Evolutionary conservation across 2,329 filamentous ascomycete species (phyloP).

Genomic region (Arthrobotrys sphaeroides): DNA sequence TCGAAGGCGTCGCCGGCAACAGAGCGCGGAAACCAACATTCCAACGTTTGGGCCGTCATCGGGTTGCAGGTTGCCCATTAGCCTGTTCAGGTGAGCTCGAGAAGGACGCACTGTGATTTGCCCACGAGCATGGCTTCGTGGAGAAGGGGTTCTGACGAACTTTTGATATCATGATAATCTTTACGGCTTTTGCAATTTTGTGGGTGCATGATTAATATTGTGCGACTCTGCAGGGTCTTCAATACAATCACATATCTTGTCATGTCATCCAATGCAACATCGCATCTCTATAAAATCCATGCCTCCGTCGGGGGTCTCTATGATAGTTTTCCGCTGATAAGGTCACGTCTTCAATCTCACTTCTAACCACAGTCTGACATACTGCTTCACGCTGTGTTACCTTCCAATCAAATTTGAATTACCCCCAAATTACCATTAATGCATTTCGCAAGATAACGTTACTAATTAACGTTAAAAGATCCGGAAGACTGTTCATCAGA

Average conservation of each 20-base stretch:
- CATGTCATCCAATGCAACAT: not conserved
- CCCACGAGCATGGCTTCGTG: not conserved
- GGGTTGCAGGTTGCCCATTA: not conserved
- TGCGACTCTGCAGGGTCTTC: too few relatives aligned
- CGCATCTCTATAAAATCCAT: not conserved
- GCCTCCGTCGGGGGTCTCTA: not conserved
- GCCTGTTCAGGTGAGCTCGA: not conserved
- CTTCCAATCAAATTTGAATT: not conserved
- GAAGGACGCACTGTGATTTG: not conserved
- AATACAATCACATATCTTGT: too few relatives aligned
- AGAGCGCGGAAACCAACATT: too few relatives aligned
- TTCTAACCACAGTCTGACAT: not conserved
- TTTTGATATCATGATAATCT: not conserved
- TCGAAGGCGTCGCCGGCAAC: not conserved
- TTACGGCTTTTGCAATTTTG: not conserved
- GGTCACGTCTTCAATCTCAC: not conserved
- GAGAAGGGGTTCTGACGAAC: not conserved
- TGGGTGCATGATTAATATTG: not conserved
- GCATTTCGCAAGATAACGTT: not conserved
- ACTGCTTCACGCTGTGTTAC: not conserved
- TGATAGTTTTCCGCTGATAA: not conserved
- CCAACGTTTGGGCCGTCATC: too few relatives aligned
- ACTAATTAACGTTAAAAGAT: too few relatives aligned
- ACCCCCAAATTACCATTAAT: too few relatives aligned
- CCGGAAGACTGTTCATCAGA: not conserved